Base-by-base conservation (phyloP, 2,329 filamentous ascomycete genomes). In the Phaeosphaeriaceae sp. region DNA sequence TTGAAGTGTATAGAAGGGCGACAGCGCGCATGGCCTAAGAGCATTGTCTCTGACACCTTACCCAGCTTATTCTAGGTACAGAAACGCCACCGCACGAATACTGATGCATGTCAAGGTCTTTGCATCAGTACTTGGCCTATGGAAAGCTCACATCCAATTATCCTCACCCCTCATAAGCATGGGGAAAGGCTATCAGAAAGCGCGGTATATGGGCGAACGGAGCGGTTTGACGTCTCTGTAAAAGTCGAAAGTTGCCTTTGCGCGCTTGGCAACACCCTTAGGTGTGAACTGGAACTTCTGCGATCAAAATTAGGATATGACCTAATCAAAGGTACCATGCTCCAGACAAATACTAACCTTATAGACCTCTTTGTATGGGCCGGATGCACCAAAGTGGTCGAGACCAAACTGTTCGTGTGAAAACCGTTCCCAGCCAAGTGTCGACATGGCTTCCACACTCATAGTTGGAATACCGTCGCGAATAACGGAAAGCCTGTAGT, bases 271-370 rank as follows among this genome's bases (percentile, higher is more conserved):
- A 79, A 99, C 91, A 68, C 95, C 95, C 83, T 97, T 93, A 53
- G 95, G 91, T 49, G 94, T 99, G 86, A 99, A 98, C 82, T 98
- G 95, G 83, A 99, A 99, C 88, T 97, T 98, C 91, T 96, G 73
- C n/a, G 40, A 77, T 77, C 84, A 76, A 57, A 66, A 80, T 86
- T 81, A 71, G 68, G 45, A 24, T 41, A 17, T 20, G 3, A 25
- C 36, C 7, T 3, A 84, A 85, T 5, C 15, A 5, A 41, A 41
- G 41, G 19, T 75, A 81, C 91, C 86, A 91, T 90, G 88, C n/a
- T n/a, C n/a, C n/a, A n/a, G n/a, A n/a, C n/a, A n/a, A n/a, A n/a
- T n/a, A n/a, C n/a, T n/a, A n/a, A n/a, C n/a, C n/a, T n/a, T n/a
- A n/a, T 99, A 99, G 61, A 99, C 93, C 75, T 98, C 90, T 89